Base-by-base conservation (phyloP, 2,329 filamentous ascomycete species). In the Arthrobotrys musiformis region DNA sequence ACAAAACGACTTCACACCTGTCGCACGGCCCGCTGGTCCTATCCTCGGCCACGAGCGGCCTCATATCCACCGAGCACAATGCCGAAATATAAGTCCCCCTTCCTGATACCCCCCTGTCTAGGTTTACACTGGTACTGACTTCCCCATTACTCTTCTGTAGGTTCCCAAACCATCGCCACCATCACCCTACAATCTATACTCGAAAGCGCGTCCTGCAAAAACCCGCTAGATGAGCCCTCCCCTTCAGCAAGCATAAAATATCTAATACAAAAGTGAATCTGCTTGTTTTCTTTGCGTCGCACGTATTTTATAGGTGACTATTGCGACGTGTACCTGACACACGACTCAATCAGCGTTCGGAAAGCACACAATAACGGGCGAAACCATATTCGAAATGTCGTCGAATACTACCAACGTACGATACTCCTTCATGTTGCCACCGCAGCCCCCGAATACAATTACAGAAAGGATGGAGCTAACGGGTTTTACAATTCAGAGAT, bases 241-340 rank as follows among this genome's bases (percentile, higher is more conserved):
- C 54, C 19, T 40, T 58, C 54, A 81, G 80, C 80, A 69, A 79
- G 22, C 26, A 70, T 33, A 69, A 24, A n/a, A 8, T 77, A 50
- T 70, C 68, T 77, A 68, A 52, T 63, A 40, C 54, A 70, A 19
- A 60, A 77, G 77, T 79, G 52, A 70, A 76, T 67, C 54, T 52
- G 42, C 8, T 56, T 35, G n/a, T 56, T 17, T 67, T 52, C 77
- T 37, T 70, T 50, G 58, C 70, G 56, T 74, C 79, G 79, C 81
- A 62, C 28, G 54, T 44, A 80, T 72, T 76, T 63, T 82, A 78
- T 79, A 87, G 85, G 94, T 88, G 95, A 99, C 85, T 99, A 99
- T 86, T 99, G 95, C 89, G 95, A 99, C 91, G 95, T 99, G 85
- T 99, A 99, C 88, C 92, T 99, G 81, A 99, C 95, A 81, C 95